These are phyloP conservation scores for Tolypocladium nubicola DNA, from an alignment of 2,329 filamentous ascomycete species.

Conservation along the genomic window DNA sequence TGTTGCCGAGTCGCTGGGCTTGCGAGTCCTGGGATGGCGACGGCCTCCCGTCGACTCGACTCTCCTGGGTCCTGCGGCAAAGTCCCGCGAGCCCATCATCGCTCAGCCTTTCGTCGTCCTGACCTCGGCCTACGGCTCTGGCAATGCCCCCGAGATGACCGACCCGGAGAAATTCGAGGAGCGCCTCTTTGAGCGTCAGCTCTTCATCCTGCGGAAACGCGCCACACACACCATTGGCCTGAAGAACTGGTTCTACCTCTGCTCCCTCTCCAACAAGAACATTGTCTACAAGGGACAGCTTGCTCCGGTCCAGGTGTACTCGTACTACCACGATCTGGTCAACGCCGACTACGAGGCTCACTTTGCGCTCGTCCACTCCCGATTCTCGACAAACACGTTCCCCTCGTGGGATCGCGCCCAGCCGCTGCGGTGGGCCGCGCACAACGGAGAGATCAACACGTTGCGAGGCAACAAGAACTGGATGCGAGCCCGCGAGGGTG, in stretches of 20 bases:
- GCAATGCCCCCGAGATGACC: constrained; percentile 65
- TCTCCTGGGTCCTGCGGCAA: constrained; percentile 82
- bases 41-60: constrained; percentile 89
- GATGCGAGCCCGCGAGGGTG: constrained; percentile 95
- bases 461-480: constrained; percentile 98
- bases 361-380: constrained; percentile 92
- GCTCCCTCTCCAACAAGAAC: constrained; percentile 93
- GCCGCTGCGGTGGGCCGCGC: constrained; percentile 89
- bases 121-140: constrained; percentile 71
- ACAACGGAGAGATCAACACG: constrained; percentile 98
- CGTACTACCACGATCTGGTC: constrained; percentile 94
- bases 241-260: constrained; percentile 98
- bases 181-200: constrained; percentile 78
- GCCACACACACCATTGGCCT: constrained; percentile 89
- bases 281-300: constrained; percentile 99
- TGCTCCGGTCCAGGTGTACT: constrained; percentile 88
- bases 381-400: constrained; percentile 97
- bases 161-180: constrained; percentile 77
- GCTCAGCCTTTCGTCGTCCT: constrained; percentile 92
- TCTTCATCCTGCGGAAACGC: constrained; percentile 90
- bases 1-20: constrained; percentile 74
- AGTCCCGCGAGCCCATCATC: constrained; percentile 89
- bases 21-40: constrained; percentile 93
- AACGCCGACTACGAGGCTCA: constrained; percentile 96
- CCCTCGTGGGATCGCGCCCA: constrained; percentile 97